phyloP scores from a whole-genome alignment of 2,329 filamentous ascomycete species.

The Xylaria sp. region DNA sequence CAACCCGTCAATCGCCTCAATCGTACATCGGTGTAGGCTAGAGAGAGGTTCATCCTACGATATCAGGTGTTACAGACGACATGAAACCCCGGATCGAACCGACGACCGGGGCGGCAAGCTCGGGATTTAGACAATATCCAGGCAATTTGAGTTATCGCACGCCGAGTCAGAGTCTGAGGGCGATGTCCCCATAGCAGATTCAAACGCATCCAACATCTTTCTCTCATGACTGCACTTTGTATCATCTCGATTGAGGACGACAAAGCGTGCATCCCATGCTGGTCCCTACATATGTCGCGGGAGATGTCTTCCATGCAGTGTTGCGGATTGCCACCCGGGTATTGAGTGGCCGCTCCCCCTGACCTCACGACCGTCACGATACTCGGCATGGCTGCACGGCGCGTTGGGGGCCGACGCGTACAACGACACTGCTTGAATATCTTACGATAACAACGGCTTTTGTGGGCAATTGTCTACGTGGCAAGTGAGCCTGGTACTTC shows the following conservation, averaged over 20 bases:
- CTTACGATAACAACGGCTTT: conserved; percentile 24
- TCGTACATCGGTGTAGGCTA: conserved; percentile 13
- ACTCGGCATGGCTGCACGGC: conserved; percentile 15
- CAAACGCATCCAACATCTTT: conserved; percentile 11
- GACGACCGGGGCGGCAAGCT: conserved; percentile 10
- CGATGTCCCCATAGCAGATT: conserved; percentile 13
- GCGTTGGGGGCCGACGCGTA: conserved; percentile 23
- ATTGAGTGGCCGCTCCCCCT: conserved; percentile 8
- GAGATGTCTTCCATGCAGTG: conserved; percentile 23
- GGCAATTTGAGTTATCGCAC: conserved; percentile 8
- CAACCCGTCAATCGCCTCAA: conserved; percentile 5
- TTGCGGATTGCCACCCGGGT: conserved; percentile 21
- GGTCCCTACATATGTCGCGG: conserved; percentile 17
- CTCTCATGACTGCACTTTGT: conserved; percentile 18
- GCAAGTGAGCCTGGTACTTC: conserved; percentile 33
- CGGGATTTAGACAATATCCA: conserved; percentile 4
- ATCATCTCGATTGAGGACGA: conserved; percentile 17
- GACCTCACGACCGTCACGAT: conserved; percentile 15
- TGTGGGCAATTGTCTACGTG: conserved; percentile 31
- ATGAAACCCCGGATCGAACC: conserved; percentile 16
- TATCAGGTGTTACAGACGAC: conserved; percentile 15
- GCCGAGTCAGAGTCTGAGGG: conserved; percentile 9
- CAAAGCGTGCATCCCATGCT: conserved; percentile 22
- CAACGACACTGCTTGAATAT: conserved; percentile 23
- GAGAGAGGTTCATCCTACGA: conserved; percentile 11